phyloP scores from a whole-genome alignment of 495 filamentous ascomycete genomes.

The Penicillium lividum region DNA sequence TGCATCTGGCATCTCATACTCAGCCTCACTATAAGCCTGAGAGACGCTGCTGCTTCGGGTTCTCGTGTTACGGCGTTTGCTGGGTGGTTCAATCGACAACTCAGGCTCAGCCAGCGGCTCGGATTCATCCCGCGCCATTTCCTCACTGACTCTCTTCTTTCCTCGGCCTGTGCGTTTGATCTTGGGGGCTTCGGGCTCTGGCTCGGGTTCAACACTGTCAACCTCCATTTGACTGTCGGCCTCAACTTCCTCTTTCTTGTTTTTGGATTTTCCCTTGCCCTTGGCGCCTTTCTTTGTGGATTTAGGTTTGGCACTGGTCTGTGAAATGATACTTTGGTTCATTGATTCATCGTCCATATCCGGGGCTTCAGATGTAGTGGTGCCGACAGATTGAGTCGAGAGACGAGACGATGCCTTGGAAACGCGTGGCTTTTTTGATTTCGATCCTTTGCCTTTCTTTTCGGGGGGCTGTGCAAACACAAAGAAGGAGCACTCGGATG shows the following conservation, averaged over 20 bases:
- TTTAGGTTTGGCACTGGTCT: slow-evolving; percentile 51
- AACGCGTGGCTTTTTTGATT: slow-evolving; percentile 55
- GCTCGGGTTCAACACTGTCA: slow-evolving; percentile 30
- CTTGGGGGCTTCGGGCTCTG: slow-evolving; percentile 32
- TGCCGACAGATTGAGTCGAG: slow-evolving; percentile 66
- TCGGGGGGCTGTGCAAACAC: slow-evolving; percentile 43
- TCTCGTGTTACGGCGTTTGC: slow-evolving; percentile 66
- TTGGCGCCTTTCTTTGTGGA: slow-evolving; percentile 50
- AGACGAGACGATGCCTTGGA: slow-evolving; percentile 69
- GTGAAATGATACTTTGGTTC: slow-evolving; percentile 69
- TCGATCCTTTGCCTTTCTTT: slow-evolving; percentile 47
- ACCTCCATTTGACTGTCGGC: slow-evolving; percentile 39
- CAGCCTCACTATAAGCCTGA: slow-evolving; percentile 22
- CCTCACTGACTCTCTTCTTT: slow-evolving; percentile 68
- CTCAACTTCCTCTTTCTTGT: slow-evolving; percentile 63
- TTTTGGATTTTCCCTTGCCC: slow-evolving; percentile 43
- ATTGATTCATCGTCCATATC: slow-evolving; percentile 58
- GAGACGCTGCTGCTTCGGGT: slow-evolving; percentile 47
- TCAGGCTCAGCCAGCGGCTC: slow-evolving; percentile 18
- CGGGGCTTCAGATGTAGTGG: slow-evolving; percentile 52
- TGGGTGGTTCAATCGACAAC: slow-evolving; percentile 49
- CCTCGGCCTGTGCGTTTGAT: slow-evolving; percentile 51
- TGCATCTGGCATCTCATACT: slow-evolving; percentile 28
- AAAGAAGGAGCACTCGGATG: slow-evolving; percentile 83
- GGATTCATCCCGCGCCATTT: slow-evolving; percentile 52